phyloP scores from a whole-genome alignment of 176 grass and related monocot genomes.

The Ensete ventricosum region DNA sequence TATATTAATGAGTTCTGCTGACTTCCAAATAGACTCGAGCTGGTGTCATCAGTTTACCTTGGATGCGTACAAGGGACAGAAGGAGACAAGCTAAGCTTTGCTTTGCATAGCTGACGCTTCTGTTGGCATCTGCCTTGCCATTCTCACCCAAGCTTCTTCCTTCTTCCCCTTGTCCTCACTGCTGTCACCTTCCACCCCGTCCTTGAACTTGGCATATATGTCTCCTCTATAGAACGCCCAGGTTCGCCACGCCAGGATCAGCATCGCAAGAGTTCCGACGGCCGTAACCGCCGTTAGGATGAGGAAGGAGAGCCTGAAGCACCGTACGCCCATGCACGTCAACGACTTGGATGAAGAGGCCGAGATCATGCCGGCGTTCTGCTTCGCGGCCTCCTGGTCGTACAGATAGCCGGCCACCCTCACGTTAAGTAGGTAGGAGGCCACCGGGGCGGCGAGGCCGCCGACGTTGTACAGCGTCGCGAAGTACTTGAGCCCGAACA shows the following conservation, averaged over 20 bases:
- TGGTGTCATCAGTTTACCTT: too few species aligned
- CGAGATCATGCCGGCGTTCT: background rate
- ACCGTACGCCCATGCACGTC: conserved; percentile 51
- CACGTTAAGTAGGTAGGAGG: conserved; percentile 61
- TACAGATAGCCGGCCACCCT: conserved; percentile 27
- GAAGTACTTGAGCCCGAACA: conserved; percentile 88
- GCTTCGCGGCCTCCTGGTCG: conserved; percentile 40
- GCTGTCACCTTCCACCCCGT: background rate
- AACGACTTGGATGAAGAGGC: conserved; percentile 15
- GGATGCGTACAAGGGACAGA: background rate
- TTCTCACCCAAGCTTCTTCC: background rate
- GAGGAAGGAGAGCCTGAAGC: conserved; percentile 51
- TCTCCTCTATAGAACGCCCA: conserved; percentile 52
- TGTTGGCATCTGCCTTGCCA: background rate
- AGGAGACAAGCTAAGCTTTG: background rate
- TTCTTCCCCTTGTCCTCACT: background rate
- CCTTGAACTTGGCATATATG: conserved; percentile 58
- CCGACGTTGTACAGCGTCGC: conserved; percentile 86
- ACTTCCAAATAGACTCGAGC: too few species aligned
- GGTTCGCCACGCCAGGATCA: conserved; percentile 57
- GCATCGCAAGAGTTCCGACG: conserved; percentile 32
- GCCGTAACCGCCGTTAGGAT: conserved; percentile 47
- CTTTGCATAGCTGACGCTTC: background rate
- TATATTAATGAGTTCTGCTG: too few species aligned
- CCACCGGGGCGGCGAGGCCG: conserved; percentile 56